Conservation (phyloP, 78 protist species). For the Polysphondylium violaceum region DNA sequence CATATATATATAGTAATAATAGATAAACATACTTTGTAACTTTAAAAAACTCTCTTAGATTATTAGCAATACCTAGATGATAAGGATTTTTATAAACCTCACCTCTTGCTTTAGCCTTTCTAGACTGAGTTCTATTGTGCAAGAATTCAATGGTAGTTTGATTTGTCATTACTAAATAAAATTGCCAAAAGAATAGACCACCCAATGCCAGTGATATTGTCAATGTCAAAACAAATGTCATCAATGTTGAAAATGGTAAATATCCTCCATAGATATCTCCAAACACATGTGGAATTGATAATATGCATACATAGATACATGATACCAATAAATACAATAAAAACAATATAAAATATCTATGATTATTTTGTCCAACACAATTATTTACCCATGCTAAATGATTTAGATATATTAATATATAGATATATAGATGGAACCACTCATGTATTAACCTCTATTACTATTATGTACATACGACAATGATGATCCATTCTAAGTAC, state of each 20-base stretch:
- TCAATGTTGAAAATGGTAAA: slow-evolving; percentile 44
- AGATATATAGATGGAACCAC: slow-evolving; percentile 20
- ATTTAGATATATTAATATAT: neutral
- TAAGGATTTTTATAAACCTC: slow-evolving; percentile 63
- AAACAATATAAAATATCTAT: slow-evolving; percentile 84
- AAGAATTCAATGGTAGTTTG: slow-evolving; percentile 86
- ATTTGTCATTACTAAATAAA: slow-evolving; percentile 45
- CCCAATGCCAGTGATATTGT: slow-evolving; percentile 57
- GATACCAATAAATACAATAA: slow-evolving; percentile 71
- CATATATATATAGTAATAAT: no score
- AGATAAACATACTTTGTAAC: no score
- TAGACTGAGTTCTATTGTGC: slow-evolving; percentile 51
- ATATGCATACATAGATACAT: slow-evolving; percentile 59
- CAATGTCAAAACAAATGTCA: slow-evolving; percentile 61
- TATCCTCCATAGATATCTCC: neutral
- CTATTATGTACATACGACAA: slow-evolving; percentile 65
- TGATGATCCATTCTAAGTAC: slow-evolving; percentile 88
- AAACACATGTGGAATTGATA: slow-evolving; percentile 44
- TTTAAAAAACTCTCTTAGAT: slow-evolving; percentile 69
- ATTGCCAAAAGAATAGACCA: slow-evolving; percentile 72
- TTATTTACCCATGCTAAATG: slow-evolving; percentile 64
- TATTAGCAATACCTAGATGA: slow-evolving; percentile 36
- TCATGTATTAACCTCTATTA: slow-evolving; percentile 83
- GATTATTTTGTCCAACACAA: slow-evolving; percentile 83
- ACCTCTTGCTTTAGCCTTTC: slow-evolving; percentile 33